These are phyloP conservation scores for Quercus lobata DNA, from an alignment of 331 rosid genomes.

Conservation along the genomic window DNA sequence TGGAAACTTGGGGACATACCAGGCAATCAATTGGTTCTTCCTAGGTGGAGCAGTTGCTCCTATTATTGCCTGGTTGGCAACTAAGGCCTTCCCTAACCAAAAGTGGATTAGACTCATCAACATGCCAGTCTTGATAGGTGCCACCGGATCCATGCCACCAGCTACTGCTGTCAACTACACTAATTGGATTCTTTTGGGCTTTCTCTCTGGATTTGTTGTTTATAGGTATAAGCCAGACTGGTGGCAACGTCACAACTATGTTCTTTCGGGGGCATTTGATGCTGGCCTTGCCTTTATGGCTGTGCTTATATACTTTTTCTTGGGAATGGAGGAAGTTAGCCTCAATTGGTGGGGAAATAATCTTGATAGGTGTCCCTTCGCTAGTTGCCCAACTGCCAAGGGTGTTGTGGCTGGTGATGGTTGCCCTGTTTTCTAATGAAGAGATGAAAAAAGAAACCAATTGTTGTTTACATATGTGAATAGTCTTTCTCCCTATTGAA, in stretches of 20 bases:
- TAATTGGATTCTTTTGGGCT: constrained; percentile 64
- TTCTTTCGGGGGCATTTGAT: constrained; percentile 76
- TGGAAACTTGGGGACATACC: constrained; percentile 57
- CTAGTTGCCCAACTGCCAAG: constrained; percentile 62
- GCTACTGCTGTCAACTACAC: constrained; percentile 81
- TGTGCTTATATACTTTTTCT: constrained; percentile 57
- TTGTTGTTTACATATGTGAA: not conserved
- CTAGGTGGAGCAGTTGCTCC: constrained; percentile 76
- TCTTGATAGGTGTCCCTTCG: constrained; percentile 76
- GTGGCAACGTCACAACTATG: constrained; percentile 81
- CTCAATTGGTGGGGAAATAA: constrained; percentile 80
- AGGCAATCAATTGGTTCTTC: constrained; percentile 74
- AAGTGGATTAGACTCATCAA: constrained; percentile 78
- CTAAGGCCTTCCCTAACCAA: constrained; percentile 55
- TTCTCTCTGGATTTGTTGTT: constrained; percentile 62
- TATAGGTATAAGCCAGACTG: constrained; percentile 65
- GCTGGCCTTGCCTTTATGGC: constrained; percentile 97
- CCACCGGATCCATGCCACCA: constrained; percentile 80
- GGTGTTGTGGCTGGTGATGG: constrained; percentile 34
- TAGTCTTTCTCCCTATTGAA: no score
- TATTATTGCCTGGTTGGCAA: constrained; percentile 52
- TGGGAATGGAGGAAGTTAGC: constrained; percentile 54
- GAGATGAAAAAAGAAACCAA: not conserved
- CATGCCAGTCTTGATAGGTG: constrained; percentile 71
- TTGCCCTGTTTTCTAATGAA: constrained; percentile 46